These are phyloP conservation scores for Lentinus brumalis DNA, from an alignment of 768 basidiomycete species.

Conservation along the genomic window DNA sequence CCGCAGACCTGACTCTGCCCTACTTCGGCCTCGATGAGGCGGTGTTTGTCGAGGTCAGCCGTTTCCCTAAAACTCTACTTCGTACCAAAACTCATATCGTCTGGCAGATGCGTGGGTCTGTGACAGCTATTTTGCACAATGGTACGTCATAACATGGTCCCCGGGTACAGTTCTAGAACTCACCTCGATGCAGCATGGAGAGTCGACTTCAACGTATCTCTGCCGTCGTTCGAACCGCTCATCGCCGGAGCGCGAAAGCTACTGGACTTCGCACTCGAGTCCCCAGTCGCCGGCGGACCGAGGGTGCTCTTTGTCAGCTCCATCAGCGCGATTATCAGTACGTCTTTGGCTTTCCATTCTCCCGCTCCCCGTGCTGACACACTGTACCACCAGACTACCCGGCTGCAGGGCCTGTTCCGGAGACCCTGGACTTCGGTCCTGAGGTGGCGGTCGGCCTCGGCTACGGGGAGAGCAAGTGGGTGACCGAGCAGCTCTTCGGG, in stretches of 20 bases:
- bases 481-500: conserved; percentile 35
- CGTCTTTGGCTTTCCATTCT: conserved; percentile 10
- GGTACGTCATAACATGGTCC: not conserved
- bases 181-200: conserved; percentile 34
- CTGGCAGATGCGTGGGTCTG: conserved; percentile 13
- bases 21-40: conserved; percentile 22
- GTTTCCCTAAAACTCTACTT: too few relatives aligned
- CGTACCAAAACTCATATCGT: too few relatives aligned
- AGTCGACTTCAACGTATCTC: conserved; percentile 43
- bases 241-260: conserved; percentile 29
- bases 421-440: conserved; percentile 15
- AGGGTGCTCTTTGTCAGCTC: conserved; percentile 31
- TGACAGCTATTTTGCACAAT: conserved; percentile 29
- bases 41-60: conserved; percentile 20
- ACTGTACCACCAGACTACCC: not conserved
- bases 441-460: conserved; percentile 31
- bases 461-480: conserved; percentile 39
- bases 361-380: not conserved
- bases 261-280: conserved; percentile 18
- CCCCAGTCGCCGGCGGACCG: conserved; percentile 5
- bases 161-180: too few relatives aligned
- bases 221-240: conserved; percentile 40
- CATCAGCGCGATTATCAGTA: conserved; percentile 16
- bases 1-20: conserved; percentile 21
- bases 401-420: conserved; percentile 1